Percentiles rank a stretch among this genome's conserved stretches.
Evolutionary conservation across 2,329 filamentous ascomycete genomes (phyloP).

Genomic region (Aspergillus fijiensis): DNA sequence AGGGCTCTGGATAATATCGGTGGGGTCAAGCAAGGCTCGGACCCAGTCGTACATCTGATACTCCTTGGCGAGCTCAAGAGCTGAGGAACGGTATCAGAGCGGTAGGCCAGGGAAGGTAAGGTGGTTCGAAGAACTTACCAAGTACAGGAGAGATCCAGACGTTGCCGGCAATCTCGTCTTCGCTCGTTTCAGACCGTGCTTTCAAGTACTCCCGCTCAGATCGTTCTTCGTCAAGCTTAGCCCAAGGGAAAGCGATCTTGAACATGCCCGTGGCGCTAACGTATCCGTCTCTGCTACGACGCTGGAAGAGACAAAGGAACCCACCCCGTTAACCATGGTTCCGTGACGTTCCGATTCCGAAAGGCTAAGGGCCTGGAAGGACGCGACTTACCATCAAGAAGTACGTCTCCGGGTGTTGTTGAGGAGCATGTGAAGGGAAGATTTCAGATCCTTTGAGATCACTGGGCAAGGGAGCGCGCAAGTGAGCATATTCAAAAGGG

Average conservation of each 20-base stretch:
- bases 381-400: slow-evolving; percentile 74
- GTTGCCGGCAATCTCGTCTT: slow-evolving; percentile 92
- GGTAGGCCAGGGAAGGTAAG: neutral
- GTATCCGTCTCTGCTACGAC: slow-evolving; percentile 65
- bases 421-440: slow-evolving; percentile 69
- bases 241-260: slow-evolving; percentile 67
- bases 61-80: slow-evolving; percentile 78
- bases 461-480: slow-evolving; percentile 88
- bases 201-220: slow-evolving; percentile 74
- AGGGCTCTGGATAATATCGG: slow-evolving; percentile 68
- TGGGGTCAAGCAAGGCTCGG: slow-evolving; percentile 83
- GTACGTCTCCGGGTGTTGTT: slow-evolving; percentile 76
- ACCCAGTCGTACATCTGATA: slow-evolving; percentile 88
- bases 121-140: slow-evolving; percentile 47
- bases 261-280: slow-evolving; percentile 69
- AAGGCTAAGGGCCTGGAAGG: neutral
- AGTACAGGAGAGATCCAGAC: slow-evolving; percentile 86
- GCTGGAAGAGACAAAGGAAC: slow-evolving; percentile 35
- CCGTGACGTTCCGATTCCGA: neutral
- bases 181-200: slow-evolving; percentile 73
- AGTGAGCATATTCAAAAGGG: slow-evolving; percentile 92
- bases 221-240: slow-evolving; percentile 58
- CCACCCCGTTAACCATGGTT: neutral
- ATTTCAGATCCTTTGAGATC: slow-evolving; percentile 86
- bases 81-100: slow-evolving; percentile 48